Percentiles rank a stretch among this genome's conserved stretches.
phyloP scores from a whole-genome alignment of 164 flowering plant species.

The Cinnamomum micranthum region DNA sequence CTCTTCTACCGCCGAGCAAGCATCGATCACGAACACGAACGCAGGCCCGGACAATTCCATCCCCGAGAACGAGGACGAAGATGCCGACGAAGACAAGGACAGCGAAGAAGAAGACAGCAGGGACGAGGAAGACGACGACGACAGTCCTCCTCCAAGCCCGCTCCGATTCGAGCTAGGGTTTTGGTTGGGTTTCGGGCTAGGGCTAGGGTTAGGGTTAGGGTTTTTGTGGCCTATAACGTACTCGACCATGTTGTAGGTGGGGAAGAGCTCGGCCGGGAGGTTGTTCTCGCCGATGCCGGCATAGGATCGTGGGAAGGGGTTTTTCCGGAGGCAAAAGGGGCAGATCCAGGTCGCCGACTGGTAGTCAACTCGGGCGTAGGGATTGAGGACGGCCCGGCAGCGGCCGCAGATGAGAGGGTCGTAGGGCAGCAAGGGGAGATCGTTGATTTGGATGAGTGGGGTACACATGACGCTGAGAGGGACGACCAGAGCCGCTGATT shows the following conservation, averaged over 20 bases:
- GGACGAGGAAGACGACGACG: constrained; percentile 20
- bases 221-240: constrained; percentile 33
- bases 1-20: constrained; percentile 63
- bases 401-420: constrained; percentile 61
- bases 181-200: not conserved
- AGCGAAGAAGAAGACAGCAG: constrained; percentile 23
- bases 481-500: constrained; percentile 47
- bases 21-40: constrained; percentile 86
- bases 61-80: constrained; percentile 22
- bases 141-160: constrained; percentile 16
- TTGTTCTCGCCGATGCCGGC: constrained; percentile 63
- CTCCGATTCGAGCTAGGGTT: not conserved
- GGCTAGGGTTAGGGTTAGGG: not conserved
- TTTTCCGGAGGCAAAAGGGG: constrained; percentile 66
- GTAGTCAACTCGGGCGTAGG: constrained; percentile 91
- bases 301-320: constrained; percentile 65
- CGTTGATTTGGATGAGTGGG: constrained; percentile 59
- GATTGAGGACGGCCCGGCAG: constrained; percentile 73
- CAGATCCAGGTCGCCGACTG: constrained; percentile 70
- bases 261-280: constrained; percentile 92
- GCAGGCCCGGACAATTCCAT: constrained; percentile 46
- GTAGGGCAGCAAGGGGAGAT: constrained; percentile 73
- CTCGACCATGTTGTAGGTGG: constrained; percentile 82
- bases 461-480: constrained; percentile 80
- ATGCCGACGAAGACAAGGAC: constrained; percentile 18